Percentiles rank a stretch among this genome's conserved stretches.
Conservation (phyloP, 306 rosid species). For the Cucumis cinereus region DNA sequence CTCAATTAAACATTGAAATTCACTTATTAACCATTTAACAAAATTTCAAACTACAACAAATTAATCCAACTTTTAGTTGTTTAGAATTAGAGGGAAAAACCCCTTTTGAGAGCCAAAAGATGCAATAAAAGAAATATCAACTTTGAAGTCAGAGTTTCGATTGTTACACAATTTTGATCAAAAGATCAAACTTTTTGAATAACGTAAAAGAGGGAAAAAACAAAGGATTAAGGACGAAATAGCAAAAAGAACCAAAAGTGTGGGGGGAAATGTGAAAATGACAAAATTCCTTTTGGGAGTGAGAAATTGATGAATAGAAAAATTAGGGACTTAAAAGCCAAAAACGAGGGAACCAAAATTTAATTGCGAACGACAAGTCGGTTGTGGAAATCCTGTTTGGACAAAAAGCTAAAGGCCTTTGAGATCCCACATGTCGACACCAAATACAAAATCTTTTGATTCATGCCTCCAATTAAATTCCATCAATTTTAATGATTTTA, state of each 20-base stretch:
- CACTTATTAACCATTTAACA: too few relatives aligned
- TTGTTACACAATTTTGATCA: too few relatives aligned
- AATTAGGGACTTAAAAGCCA: neutral
- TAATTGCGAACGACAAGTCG: constrained; percentile 4
- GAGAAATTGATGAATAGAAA: neutral
- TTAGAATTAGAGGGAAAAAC: too few relatives aligned
- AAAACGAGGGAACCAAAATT: neutral
- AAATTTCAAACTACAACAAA: too few relatives aligned
- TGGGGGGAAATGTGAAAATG: neutral
- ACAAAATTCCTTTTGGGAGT: constrained; percentile 5
- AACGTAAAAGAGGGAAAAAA: neutral
- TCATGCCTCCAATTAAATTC: neutral
- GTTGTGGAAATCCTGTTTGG: neutral
- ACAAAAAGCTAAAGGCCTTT: constrained; percentile 6
- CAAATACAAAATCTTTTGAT: neutral
- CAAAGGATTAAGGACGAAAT: neutral
- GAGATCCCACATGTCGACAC: constrained; percentile 10
- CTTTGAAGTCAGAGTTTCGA: too few relatives aligned
- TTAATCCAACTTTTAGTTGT: too few relatives aligned
- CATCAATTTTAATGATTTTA: neutral
- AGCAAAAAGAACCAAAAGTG: neutral
- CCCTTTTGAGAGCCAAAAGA: too few relatives aligned
- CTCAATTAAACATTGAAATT: too few relatives aligned
- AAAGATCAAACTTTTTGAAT: too few relatives aligned
- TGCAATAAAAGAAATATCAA: too few relatives aligned